Evolutionary conservation across 2,329 filamentous ascomycete genomes (phyloP), one percentile per base, ranked within the genome.

Genomic region (Dothistroma septosporum): DNA sequence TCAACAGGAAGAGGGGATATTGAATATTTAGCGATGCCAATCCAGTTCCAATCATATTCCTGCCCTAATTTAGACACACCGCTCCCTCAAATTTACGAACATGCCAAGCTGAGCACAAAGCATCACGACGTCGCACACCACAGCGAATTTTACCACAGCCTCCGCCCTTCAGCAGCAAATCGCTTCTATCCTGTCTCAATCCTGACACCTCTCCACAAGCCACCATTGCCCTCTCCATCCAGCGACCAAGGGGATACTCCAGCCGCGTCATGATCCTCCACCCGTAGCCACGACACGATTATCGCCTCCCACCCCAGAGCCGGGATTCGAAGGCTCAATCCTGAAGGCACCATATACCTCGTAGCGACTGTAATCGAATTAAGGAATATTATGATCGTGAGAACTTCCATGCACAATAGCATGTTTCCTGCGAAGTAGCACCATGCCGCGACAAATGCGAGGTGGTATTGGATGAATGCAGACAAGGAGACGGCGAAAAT

Each of bases 1-100:
- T 88, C 59, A 77, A 83, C 71, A 76, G 84, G 69, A 77, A 79
- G 66, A 83, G 78, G 71, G 87, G 85, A 5, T 89, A 89, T 75
- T 89, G 69, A 75, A n/a, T 16, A 19, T 44, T 5, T 57, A 55
- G n/a, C 12, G 21, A 41, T 10, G 47, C 19, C 32, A 31, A 33
- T 3, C 2, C 24, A 2, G 2, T 28, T 28, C 24, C 24, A n/a
- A 1, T 28, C 48, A 48, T 48, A 7, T 33, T 33, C 54, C 22
- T 22, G 44, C 3, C 21, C 8, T 2, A 21, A 2, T 37, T 37
- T 9, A 37, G 2, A 3, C 14, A 3, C 14, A 11, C 10, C 33
- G 3, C 33, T 11, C 14, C 33, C 33, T 37, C 14, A 37, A 37
- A 11, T 37, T 37, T 3, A 37, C 10, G 2, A 37, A 16, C 33